A percentile compares a stretch with the other conserved stretches of the same genome.
Conservation (phyloP, 2,329 filamentous ascomycete species). For the Colletotrichum musicola region DNA sequence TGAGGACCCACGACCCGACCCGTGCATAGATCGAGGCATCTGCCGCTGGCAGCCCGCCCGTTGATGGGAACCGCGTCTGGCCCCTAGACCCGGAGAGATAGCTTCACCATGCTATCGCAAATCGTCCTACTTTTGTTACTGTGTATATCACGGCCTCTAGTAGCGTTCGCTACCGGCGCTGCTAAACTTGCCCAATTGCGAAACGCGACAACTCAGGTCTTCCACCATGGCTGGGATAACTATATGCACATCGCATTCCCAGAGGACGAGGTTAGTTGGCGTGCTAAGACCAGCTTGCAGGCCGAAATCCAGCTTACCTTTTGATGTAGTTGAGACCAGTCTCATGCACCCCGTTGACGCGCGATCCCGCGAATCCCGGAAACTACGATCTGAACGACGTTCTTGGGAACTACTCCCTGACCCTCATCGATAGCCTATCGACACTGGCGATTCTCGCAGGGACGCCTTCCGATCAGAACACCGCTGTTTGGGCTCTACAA, state of each 20-base stretch:
- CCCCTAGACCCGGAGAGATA: slow-evolving; percentile 25
- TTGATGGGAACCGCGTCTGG: slow-evolving; percentile 40
- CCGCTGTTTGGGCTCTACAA: slow-evolving; percentile 71
- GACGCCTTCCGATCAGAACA: slow-evolving; percentile 68
- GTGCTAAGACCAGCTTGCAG: slow-evolving; percentile 1
- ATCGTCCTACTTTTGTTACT: slow-evolving; percentile 42
- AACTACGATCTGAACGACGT: slow-evolving; percentile 95
- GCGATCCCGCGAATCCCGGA: slow-evolving; percentile 82
- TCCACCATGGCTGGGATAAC: slow-evolving; percentile 96
- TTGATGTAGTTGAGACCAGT: slow-evolving; percentile 79
- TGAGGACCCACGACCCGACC: slow-evolving; percentile 27
- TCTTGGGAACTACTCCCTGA: slow-evolving; percentile 95
- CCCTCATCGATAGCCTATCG: slow-evolving; percentile 93
- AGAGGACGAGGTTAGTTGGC: slow-evolving; percentile 80
- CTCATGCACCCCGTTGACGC: slow-evolving; percentile 84
- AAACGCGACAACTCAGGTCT: slow-evolving; percentile 79
- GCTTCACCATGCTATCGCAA: slow-evolving; percentile 41
- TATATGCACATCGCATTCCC: slow-evolving; percentile 96
- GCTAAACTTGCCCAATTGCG: slow-evolving; percentile 67
- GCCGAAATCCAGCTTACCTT: slow-evolving; percentile 29
- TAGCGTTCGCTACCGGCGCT: slow-evolving; percentile 65
- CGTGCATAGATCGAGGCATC: slow-evolving; percentile 38
- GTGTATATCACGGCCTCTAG: slow-evolving; percentile 54
- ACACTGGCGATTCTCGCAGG: slow-evolving; percentile 94
- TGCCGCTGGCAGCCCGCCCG: slow-evolving; percentile 34